Evolutionary conservation across 140 eudicot genomes (phyloP).

Genomic region (Bidens hawaiensis): DNA sequence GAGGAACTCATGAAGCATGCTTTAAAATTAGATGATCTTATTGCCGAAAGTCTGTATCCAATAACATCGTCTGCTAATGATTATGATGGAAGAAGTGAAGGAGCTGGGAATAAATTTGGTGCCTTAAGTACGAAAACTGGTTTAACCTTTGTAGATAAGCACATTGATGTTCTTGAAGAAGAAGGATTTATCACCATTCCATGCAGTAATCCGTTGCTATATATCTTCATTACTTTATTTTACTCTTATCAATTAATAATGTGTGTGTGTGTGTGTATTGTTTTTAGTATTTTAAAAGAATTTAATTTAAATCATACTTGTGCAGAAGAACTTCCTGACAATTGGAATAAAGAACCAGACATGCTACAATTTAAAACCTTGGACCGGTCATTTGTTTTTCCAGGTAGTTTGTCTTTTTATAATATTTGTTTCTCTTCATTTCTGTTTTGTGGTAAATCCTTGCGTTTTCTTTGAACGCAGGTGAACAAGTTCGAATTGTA

Average conservation of each 20-base stretch:
- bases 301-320: constrained; percentile 4
- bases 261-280: neutral
- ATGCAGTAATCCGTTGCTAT: constrained; percentile 37
- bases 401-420: constrained; percentile 47
- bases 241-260: neutral
- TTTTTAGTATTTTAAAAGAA: constrained; percentile 1
- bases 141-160: constrained; percentile 39
- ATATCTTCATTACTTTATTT: constrained; percentile 2
- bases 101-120: constrained; percentile 29
- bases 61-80: constrained; percentile 17
- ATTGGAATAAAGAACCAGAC: constrained; percentile 65
- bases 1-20: constrained; percentile 31
- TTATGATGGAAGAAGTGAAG: constrained; percentile 27
- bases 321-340: constrained; percentile 75
- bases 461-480: constrained; percentile 24
- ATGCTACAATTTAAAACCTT: constrained; percentile 52
- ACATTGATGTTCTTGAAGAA: constrained; percentile 73
- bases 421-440: neutral
- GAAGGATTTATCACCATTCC: constrained; percentile 81
- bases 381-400: constrained; percentile 87
- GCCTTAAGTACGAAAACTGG: constrained; percentile 25
- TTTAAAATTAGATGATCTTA: constrained; percentile 61
- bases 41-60: constrained; percentile 47
- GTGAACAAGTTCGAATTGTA: constrained; percentile 81
- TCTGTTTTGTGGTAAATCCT: constrained; percentile 7